phyloP scores from a whole-genome alignment of 2,329 filamentous ascomycete species.

The Colletotrichum tofieldiae region DNA sequence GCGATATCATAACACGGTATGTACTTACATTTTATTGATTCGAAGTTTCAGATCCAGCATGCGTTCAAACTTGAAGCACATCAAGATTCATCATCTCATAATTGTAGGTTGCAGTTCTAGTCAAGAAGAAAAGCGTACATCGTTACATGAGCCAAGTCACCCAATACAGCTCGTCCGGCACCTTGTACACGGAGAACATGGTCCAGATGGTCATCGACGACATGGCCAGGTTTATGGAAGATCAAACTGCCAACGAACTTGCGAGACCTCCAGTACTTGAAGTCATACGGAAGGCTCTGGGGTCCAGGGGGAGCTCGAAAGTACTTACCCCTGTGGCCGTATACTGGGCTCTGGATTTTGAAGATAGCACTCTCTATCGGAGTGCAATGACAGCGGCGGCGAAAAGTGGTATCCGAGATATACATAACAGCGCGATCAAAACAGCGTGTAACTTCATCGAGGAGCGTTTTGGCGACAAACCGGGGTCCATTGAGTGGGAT shows the following conservation, averaged over 20 bases:
- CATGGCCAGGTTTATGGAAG: not conserved
- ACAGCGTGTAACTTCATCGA: not conserved
- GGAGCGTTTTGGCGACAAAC: not conserved
- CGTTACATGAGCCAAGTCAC: not conserved
- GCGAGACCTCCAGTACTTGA: not conserved
- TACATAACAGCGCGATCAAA: not conserved
- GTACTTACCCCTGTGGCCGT: not conserved
- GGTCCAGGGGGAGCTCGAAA: not conserved
- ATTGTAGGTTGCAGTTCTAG: not conserved
- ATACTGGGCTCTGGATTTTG: not conserved
- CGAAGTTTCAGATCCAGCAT: not conserved
- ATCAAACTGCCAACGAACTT: too few species aligned
- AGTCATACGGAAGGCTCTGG: not conserved
- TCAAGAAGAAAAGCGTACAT: not conserved
- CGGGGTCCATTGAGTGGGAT: not conserved
- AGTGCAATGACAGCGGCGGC: not conserved
- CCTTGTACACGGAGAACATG: not conserved
- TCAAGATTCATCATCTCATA: not conserved
- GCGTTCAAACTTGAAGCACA: not conserved
- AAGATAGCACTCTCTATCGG: not conserved
- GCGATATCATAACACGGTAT: not conserved
- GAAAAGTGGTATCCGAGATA: not conserved
- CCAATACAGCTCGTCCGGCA: too few species aligned
- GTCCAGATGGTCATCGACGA: not conserved
- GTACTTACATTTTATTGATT: not conserved